Evolutionary conservation across 2,329 filamentous ascomycete genomes (phyloP).

Genomic region (Metarhizium robertsii): DNA sequence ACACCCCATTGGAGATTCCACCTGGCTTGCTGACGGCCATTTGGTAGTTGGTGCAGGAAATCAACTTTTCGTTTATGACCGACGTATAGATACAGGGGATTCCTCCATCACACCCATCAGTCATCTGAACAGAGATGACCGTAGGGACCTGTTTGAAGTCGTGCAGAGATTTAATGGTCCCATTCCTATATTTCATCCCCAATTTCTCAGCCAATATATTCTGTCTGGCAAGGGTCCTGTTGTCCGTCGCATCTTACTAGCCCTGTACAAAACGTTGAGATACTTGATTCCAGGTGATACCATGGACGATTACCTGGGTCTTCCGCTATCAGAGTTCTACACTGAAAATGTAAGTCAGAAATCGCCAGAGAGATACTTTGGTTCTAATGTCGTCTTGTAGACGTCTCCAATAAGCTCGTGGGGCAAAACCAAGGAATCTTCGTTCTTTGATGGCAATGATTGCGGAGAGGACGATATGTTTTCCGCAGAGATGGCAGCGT

Average conservation of each 20-base stretch:
- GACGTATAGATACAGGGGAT: slow-evolving; percentile 57
- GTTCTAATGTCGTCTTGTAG: background rate
- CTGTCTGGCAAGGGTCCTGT: slow-evolving; percentile 65
- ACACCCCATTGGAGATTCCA: slow-evolving; percentile 85
- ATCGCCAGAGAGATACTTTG: background rate
- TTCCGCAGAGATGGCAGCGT: slow-evolving; percentile 58
- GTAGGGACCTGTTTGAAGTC: slow-evolving; percentile 67
- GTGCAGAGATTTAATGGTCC: slow-evolving; percentile 80
- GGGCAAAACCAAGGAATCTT: slow-evolving; percentile 21
- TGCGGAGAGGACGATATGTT: slow-evolving; percentile 54
- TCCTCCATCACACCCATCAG: slow-evolving; percentile 45
- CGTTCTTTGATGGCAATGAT: slow-evolving; percentile 28
- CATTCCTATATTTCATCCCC: slow-evolving; percentile 83
- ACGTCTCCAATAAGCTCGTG: slow-evolving; percentile 1
- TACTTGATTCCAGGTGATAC: slow-evolving; percentile 74
- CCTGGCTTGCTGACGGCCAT: slow-evolving; percentile 79
- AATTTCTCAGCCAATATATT: slow-evolving; percentile 80
- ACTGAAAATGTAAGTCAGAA: slow-evolving; percentile 2
- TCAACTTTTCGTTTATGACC: slow-evolving; percentile 77
- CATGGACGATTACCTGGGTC: slow-evolving; percentile 68
- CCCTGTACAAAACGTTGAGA: slow-evolving; percentile 67
- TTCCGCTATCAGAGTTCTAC: slow-evolving; percentile 19
- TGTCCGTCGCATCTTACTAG: slow-evolving; percentile 64
- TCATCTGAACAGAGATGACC: slow-evolving; percentile 38
- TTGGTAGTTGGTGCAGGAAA: slow-evolving; percentile 85